Evolutionary conservation across 108 stramenopile species (phyloP).

Genomic region (Cyclotella choctawhatcheeana): DNA sequence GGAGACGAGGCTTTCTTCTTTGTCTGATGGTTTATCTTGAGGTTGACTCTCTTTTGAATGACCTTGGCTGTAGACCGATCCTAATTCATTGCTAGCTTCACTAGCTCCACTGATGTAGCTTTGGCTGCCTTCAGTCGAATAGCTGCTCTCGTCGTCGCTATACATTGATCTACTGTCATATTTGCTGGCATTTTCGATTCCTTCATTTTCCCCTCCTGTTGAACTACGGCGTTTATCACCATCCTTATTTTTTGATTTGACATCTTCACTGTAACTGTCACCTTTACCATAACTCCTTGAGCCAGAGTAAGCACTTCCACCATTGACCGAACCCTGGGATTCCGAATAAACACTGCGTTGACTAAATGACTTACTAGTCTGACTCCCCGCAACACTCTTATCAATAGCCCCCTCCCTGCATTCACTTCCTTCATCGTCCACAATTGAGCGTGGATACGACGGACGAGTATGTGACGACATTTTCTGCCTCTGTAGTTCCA

Average conservation of each 20-base stretch:
- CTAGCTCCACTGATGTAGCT: constrained; percentile 42
- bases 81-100: constrained; percentile 31
- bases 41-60: background rate
- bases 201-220: background rate
- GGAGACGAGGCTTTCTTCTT: background rate
- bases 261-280: background rate
- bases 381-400: constrained; percentile 1
- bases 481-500: constrained; percentile 9
- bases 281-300: background rate
- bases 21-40: background rate
- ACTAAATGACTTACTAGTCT: background rate
- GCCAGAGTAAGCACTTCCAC: background rate
- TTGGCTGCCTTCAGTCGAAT: background rate
- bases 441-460: constrained; percentile 23
- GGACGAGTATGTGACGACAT: constrained; percentile 1
- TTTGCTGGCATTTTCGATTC: background rate
- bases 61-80: constrained; percentile 6
- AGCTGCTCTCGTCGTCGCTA: constrained; percentile 28
- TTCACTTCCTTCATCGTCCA: constrained; percentile 12
- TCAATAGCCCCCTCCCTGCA: constrained; percentile 10
- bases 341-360: background rate
- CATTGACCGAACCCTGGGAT: background rate
- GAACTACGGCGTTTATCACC: too few relatives aligned
- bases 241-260: background rate
- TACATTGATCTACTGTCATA: background rate